These are phyloP conservation scores for Podospora pseudocomata DNA, from an alignment of 495 filamentous ascomycete species.

Conservation along the genomic window DNA sequence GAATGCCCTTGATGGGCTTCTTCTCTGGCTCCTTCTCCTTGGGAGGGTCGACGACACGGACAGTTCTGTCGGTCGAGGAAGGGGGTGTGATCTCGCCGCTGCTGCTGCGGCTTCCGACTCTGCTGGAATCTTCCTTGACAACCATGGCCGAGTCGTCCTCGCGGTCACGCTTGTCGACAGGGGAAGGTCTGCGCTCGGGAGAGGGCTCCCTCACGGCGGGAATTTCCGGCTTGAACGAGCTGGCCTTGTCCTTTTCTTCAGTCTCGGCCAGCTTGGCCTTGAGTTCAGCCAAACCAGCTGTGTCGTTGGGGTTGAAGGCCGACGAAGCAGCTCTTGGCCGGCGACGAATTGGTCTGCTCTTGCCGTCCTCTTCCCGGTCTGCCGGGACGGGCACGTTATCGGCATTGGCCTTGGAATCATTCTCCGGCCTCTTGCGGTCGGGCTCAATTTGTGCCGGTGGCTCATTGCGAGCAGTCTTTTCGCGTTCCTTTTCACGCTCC, in stretches of 20 bases:
- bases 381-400: constrained; percentile 17
- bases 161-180: constrained; percentile 22
- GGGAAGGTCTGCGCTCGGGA: constrained; percentile 25
- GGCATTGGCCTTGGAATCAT: constrained; percentile 27
- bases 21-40: constrained; percentile 44
- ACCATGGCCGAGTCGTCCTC: constrained; percentile 27
- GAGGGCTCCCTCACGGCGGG: constrained; percentile 29
- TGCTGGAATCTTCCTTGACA: constrained; percentile 32
- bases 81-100: not conserved
- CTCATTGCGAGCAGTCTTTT: constrained; percentile 22
- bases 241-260: constrained; percentile 32
- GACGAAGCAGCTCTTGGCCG: constrained; percentile 32
- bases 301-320: constrained; percentile 51
- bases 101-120: not conserved
- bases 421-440: constrained; percentile 16
- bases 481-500: constrained; percentile 24
- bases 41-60: constrained; percentile 55
- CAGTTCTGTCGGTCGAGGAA: constrained; percentile 37
- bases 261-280: constrained; percentile 44
- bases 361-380: constrained; percentile 26
- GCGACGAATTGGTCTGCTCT: constrained; percentile 27
- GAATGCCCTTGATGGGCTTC: constrained; percentile 43
- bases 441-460: constrained; percentile 8
- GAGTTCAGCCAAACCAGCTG: constrained; percentile 42
- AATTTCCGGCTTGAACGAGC: constrained; percentile 15